Evolutionary conservation across 164 flowering plant genomes (phyloP).

Genomic region (Tinospora cordifolia): DNA sequence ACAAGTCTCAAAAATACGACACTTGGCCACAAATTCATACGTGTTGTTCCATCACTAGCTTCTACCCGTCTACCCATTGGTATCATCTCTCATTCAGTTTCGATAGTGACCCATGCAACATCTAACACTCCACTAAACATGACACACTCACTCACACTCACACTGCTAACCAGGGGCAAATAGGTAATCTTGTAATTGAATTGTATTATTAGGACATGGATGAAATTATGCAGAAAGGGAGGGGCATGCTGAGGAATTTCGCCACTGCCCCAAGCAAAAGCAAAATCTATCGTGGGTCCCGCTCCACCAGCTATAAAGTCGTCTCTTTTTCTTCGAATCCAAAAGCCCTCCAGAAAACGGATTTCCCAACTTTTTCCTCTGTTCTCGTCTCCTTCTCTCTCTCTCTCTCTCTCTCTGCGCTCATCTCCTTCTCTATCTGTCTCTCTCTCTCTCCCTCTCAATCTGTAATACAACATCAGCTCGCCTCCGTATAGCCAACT

Average conservation of each 20-base stretch:
- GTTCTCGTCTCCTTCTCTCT: not conserved
- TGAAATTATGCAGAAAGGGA: not conserved
- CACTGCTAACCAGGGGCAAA: too few relatives aligned
- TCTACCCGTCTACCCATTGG: not conserved
- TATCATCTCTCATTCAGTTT: not conserved
- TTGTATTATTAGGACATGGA: not conserved
- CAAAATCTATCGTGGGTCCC: conserved; percentile 11
- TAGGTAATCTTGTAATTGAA: not conserved
- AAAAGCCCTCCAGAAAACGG: not conserved
- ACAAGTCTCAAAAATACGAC: not conserved
- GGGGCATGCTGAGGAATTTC: not conserved
- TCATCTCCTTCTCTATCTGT: too few relatives aligned
- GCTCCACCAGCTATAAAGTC: conserved; percentile 2
- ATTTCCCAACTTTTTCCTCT: not conserved
- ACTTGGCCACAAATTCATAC: conserved; percentile 1
- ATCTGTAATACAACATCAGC: not conserved
- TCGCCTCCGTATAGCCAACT: not conserved
- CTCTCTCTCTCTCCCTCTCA: not conserved
- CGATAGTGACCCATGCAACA: not conserved
- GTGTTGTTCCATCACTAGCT: conserved; percentile 3
- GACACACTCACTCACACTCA: too few relatives aligned
- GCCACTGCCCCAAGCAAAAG: not conserved
- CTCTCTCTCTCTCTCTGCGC: not conserved
- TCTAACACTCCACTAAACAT: too few relatives aligned
- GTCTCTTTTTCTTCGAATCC: not conserved